A percentile compares a stretch with the other conserved stretches of the same genome.
Conservation (phyloP, 2,329 filamentous ascomycete species). For the Ramichloridium luteum region DNA sequence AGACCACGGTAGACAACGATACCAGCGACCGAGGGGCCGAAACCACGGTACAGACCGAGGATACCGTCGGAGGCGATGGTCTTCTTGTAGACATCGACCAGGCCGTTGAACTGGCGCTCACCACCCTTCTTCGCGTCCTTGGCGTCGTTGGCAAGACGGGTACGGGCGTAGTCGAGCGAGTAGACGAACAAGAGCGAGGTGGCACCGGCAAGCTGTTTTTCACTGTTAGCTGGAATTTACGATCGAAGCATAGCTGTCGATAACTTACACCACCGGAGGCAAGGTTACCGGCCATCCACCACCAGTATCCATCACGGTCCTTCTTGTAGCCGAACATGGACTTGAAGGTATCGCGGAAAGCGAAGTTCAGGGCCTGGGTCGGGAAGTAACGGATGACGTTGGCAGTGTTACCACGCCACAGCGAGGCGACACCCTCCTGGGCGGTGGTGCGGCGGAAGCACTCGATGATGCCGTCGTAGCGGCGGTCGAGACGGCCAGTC, state of each 20-base stretch:
- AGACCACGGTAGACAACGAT: constrained; percentile 99
- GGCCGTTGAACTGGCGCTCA: constrained; percentile 99
- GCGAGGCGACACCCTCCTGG: constrained; percentile 83
- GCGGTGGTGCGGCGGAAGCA: constrained; percentile 89
- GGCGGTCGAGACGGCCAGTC: constrained; percentile 92
- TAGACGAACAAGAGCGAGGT: constrained; percentile 99
- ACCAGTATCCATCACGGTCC: constrained; percentile 93
- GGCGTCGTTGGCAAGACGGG: constrained; percentile 99
- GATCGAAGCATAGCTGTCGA: no score
- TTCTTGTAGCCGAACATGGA: constrained; percentile 99
- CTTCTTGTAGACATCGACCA: constrained; percentile 99
- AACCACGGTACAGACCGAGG: constrained; percentile 99
- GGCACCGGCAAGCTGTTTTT: constrained; percentile 86
- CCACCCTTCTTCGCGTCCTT: constrained; percentile 96
- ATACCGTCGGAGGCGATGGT: constrained; percentile 97
- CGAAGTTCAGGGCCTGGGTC: constrained; percentile 99
- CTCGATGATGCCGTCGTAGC: constrained; percentile 86
- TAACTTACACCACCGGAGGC: constrained; percentile 94
- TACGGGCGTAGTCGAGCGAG: constrained; percentile 99
- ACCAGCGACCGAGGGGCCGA: constrained; percentile 98
- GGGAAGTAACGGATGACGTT: constrained; percentile 99
- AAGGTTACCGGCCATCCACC: constrained; percentile 99
- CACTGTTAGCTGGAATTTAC: no score
- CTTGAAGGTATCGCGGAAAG: constrained; percentile 99
- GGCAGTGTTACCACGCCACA: constrained; percentile 99